phyloP scores from a whole-genome alignment of 1,284 basidiomycete species.

The Apiotrichum akiyoshidainum region DNA sequence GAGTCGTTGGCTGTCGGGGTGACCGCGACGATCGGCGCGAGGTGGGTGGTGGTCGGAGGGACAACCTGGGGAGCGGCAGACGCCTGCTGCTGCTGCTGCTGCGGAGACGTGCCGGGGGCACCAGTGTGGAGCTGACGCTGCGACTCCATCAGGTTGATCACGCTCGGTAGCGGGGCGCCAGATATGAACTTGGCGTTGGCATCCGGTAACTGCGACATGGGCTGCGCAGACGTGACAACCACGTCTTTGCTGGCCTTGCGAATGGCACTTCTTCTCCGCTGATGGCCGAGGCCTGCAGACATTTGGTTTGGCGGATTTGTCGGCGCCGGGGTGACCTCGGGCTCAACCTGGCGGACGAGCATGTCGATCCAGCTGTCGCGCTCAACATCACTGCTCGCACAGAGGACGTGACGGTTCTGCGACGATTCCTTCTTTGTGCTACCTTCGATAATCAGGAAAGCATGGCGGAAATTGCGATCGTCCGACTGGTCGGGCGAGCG shows the following conservation, averaged over 20 bases:
- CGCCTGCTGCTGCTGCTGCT: background rate
- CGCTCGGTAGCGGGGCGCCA: constrained; percentile 50
- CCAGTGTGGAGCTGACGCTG: constrained; percentile 20
- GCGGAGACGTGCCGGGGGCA: constrained; percentile 20
- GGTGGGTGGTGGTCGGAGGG: background rate
- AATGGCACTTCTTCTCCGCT: constrained; percentile 32
- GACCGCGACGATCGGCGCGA: background rate
- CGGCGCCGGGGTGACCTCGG: constrained; percentile 15
- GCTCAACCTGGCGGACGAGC: constrained; percentile 67
- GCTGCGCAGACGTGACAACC: constrained; percentile 57
- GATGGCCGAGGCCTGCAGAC: constrained; percentile 12
- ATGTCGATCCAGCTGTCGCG: constrained; percentile 93
- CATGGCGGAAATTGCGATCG: constrained; percentile 91
- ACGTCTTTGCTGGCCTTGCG: constrained; percentile 61
- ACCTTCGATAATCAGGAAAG: constrained; percentile 91
- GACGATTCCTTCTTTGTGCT: constrained; percentile 58
- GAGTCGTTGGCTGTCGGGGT: background rate
- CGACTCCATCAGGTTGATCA: constrained; percentile 49
- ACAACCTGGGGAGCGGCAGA: constrained; percentile 8
- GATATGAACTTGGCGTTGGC: constrained; percentile 61
- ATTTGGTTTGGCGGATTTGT: constrained; percentile 11
- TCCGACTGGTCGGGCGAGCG: constrained; percentile 58
- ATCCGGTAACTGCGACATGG: constrained; percentile 62
- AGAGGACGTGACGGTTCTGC: constrained; percentile 82
- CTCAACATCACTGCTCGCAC: constrained; percentile 90